phyloP scores from a whole-genome alignment of 108 stramenopile species.

The Fragilaria radians region DNA sequence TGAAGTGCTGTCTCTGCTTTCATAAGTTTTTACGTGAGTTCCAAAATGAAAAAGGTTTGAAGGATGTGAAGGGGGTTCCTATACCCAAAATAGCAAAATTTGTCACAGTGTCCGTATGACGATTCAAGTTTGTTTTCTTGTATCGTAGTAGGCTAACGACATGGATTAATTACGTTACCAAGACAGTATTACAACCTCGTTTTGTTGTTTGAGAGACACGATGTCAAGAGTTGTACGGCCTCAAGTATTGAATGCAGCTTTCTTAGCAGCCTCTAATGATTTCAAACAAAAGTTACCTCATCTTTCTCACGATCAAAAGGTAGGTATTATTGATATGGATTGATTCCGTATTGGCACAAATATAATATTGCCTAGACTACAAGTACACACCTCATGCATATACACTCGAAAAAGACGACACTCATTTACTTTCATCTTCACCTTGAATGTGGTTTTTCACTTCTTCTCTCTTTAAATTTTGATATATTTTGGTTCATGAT shows the following conservation, averaged over 20 bases:
- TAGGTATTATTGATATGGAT: conserved; percentile 12
- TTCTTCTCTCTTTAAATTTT: background rate
- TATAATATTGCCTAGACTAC: background rate
- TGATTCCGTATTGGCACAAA: too few relatives aligned
- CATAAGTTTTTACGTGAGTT: too few relatives aligned
- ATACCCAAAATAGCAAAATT: too few relatives aligned
- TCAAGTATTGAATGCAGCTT: conserved; percentile 62
- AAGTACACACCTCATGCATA: background rate
- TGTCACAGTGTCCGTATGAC: too few relatives aligned
- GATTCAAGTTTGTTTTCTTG: too few relatives aligned
- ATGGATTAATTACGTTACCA: too few relatives aligned
- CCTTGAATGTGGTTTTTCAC: background rate
- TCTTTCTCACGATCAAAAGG: conserved; percentile 75
- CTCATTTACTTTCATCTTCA: background rate
- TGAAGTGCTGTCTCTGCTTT: too few relatives aligned
- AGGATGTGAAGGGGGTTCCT: too few relatives aligned
- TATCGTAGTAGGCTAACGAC: too few relatives aligned
- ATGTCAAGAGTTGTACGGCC: conserved; percentile 17
- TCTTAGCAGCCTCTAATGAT: conserved; percentile 63
- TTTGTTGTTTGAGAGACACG: background rate
- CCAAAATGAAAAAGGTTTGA: too few relatives aligned
- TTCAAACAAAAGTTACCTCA: conserved; percentile 59
- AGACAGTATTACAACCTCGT: background rate
- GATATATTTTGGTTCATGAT: background rate
- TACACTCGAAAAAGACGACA: background rate